Evolutionary conservation across 768 basidiomycete genomes (phyloP).

Genomic region (Leccinum broughii): DNA sequence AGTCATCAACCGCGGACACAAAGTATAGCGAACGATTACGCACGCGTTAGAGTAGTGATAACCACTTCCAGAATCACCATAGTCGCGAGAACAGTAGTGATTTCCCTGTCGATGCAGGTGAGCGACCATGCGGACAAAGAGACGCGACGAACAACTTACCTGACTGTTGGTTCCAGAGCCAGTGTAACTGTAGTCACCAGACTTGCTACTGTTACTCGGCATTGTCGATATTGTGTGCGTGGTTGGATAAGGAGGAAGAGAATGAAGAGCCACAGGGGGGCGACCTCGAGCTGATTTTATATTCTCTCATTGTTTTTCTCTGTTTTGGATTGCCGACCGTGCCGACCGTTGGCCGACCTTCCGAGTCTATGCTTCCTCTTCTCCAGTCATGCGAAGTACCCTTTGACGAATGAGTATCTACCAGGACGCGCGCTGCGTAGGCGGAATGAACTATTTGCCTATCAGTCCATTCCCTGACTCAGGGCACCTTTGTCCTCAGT

Average conservation of each 20-base stretch:
- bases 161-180: conserved; percentile 53
- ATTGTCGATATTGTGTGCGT: conserved; percentile 3
- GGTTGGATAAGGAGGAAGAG: neutral
- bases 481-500: neutral
- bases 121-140: neutral
- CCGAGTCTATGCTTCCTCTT: too few species aligned
- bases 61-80: conserved; percentile 40
- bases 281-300: neutral
- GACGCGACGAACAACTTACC: conserved; percentile 29
- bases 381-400: too few species aligned
- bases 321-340: conserved; percentile 12
- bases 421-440: too few species aligned
- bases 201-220: conserved; percentile 18
- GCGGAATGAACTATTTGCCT: neutral
- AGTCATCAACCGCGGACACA: neutral
- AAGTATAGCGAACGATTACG: conserved; percentile 10
- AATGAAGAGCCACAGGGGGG: neutral
- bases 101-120: conserved; percentile 47
- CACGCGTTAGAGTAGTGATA: conserved; percentile 68
- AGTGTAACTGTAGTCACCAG: conserved; percentile 41
- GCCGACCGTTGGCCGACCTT: neutral
- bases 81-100: conserved; percentile 57
- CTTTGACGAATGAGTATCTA: too few species aligned
- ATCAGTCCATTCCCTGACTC: neutral
- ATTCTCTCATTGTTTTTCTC: conserved; percentile 12